These are phyloP conservation scores for Trichoderma pleuroti DNA, from an alignment of 2,329 filamentous ascomycete species.

Conservation along the genomic window DNA sequence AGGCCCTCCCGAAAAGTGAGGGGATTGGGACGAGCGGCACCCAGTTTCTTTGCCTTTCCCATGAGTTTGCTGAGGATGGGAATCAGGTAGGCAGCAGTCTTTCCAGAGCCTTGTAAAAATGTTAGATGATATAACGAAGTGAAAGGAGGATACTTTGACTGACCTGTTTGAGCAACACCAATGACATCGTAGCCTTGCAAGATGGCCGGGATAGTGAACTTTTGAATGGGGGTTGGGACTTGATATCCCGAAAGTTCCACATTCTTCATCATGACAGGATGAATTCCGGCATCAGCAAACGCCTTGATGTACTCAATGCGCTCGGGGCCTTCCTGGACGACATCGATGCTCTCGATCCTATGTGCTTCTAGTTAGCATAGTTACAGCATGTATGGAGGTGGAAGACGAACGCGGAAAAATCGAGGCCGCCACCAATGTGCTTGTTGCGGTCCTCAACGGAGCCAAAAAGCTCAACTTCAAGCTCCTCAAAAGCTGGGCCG, in stretches of 20 bases:
- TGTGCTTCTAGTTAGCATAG: slow-evolving; percentile 24
- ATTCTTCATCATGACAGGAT: slow-evolving; percentile 79
- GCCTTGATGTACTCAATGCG: slow-evolving; percentile 49
- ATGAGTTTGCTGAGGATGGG: slow-evolving; percentile 88
- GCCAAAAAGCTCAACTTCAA: slow-evolving; percentile 76
- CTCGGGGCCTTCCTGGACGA: slow-evolving; percentile 54
- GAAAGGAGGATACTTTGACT: not conserved
- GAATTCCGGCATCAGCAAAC: slow-evolving; percentile 77
- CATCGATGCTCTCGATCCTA: slow-evolving; percentile 54
- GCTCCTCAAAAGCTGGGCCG: slow-evolving; percentile 63
- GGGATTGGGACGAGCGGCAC: slow-evolving; percentile 70
- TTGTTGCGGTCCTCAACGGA: slow-evolving; percentile 46
- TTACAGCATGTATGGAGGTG: not conserved
- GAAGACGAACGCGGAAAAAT: slow-evolving; percentile 58
- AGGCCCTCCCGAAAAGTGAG: slow-evolving; percentile 49
- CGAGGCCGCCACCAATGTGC: slow-evolving; percentile 56
- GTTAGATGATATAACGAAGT: not conserved
- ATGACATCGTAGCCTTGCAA: slow-evolving; percentile 76
- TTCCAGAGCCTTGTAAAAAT: slow-evolving; percentile 71
- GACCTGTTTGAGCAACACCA: slow-evolving; percentile 89
- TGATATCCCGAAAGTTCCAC: slow-evolving; percentile 68
- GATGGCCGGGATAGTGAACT: slow-evolving; percentile 78
- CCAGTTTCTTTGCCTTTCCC: slow-evolving; percentile 90
- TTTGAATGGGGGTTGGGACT: slow-evolving; percentile 80
- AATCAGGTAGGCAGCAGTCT: slow-evolving; percentile 89